A percentile compares a stretch with the other conserved stretches of the same genome.
Evolutionary conservation across 2,329 filamentous ascomycete species (phyloP).

Genomic region (Arthrobotrys pseudoclavata): DNA sequence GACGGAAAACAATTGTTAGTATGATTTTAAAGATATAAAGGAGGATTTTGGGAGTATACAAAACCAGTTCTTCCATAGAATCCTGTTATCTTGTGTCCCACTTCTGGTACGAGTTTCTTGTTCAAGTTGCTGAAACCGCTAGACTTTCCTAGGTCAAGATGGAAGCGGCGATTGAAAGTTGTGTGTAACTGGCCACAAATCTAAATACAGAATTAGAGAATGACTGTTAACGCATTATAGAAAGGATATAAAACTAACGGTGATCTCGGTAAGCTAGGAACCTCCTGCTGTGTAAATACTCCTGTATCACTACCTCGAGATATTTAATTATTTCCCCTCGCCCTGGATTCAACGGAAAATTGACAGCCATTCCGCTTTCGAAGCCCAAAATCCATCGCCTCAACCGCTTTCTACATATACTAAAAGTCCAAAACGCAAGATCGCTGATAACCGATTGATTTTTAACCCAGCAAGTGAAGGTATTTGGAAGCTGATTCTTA

Average conservation of each 20-base stretch:
- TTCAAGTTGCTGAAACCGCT: too few species aligned
- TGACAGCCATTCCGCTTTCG: too few species aligned
- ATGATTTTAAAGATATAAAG: background rate
- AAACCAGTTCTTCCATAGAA: constrained; percentile 15
- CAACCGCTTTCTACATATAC: too few species aligned
- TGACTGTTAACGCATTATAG: too few species aligned
- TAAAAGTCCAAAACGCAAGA: constrained; percentile 21
- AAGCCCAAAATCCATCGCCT: too few species aligned
- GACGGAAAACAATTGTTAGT: background rate
- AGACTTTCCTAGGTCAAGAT: background rate
- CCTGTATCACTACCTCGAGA: too few species aligned
- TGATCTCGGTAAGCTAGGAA: too few species aligned
- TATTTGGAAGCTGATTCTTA: background rate
- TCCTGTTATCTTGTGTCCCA: constrained; percentile 12
- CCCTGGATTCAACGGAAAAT: too few species aligned
- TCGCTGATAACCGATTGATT: background rate
- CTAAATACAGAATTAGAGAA: too few species aligned
- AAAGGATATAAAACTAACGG: too few species aligned
- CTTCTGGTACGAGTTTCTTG: background rate
- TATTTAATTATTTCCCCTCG: background rate
- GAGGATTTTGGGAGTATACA: background rate
- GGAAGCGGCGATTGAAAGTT: constrained; percentile 2
- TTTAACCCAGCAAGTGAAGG: constrained; percentile 13
- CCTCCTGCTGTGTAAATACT: too few species aligned
- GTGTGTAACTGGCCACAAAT: constrained; percentile 15